Evolutionary conservation across 345 rosid species (phyloP), one percentile per base, ranked within the genome.

Genomic region (Zanthoxylum bungeanum): DNA sequence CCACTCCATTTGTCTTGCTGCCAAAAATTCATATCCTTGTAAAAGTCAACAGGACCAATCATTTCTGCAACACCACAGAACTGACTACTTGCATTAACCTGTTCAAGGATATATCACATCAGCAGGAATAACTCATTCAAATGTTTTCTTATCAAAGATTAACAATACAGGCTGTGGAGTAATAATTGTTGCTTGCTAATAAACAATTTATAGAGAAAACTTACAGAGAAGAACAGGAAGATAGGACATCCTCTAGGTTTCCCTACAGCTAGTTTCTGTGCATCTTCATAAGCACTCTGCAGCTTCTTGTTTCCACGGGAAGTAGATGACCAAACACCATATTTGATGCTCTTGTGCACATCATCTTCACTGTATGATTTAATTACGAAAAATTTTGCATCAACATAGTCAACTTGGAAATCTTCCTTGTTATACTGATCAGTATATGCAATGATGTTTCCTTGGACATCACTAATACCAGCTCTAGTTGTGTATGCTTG

Each of bases 1-100:
- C 99, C 99, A 50, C 88, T 91, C 99, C 98, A 95, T 81, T 95
- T 95, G 75, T 95, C 97, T 81, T 95, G 99, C 85, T 91, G 99
- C 99, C 99, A 95, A 81, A 92, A 95, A 73, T 92, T 96, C 97
- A 95, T 89, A 72, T 91, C 96, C 74, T 76, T 87, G 33, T 76
- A 81, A 50, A 89, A 88, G 75, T 93, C 90, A 77, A 92, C 97
- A 3, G 96, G 89, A 60, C 96, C 97, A 59, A 82, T 76, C 99
- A 95, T 95, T 88, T 95, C 98, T 0, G 98, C 97, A 78, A 91
- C 88, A 68, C 99, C 98, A 79, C 98, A 92, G 76, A 95, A 95
- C 76, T 90, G 94, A 74, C 98, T 97, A 37, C 99, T 95, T 5
- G 97, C 97, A 81, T 95, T 95, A 62, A 95, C 99, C 99, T 95